Conservation (phyloP, 2,329 filamentous ascomycete genomes). For the Periglandula ipomoeae region DNA sequence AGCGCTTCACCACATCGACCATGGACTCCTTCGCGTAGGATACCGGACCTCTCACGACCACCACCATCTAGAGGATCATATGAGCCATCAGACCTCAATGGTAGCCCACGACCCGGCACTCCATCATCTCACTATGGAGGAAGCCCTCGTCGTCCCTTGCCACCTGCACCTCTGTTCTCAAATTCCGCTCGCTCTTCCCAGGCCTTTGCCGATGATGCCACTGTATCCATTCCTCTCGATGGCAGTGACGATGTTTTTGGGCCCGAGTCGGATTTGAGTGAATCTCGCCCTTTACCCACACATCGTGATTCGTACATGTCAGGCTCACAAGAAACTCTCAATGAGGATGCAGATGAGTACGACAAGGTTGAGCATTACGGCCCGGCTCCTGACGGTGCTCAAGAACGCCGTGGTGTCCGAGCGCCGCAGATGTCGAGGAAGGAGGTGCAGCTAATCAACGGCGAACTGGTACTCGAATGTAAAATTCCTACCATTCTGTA, state of each 20-base stretch:
- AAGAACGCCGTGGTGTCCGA: conserved; percentile 78
- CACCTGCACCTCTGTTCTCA: conserved; percentile 79
- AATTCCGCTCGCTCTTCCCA: conserved; percentile 39
- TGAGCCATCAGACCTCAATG: conserved; percentile 82
- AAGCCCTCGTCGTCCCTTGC: conserved; percentile 77
- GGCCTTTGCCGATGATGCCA: conserved; percentile 56
- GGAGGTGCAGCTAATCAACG: conserved; percentile 93
- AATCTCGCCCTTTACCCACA: conserved; percentile 40
- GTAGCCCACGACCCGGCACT: conserved; percentile 81
- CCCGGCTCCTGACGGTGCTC: conserved; percentile 75
- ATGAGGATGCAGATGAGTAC: conserved; percentile 32
- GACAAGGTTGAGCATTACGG: conserved; percentile 74
- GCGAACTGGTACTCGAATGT: conserved; percentile 93
- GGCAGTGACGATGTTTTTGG: conserved; percentile 68
- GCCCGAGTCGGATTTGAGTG: conserved; percentile 44
- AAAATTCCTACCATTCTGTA: conserved; percentile 98
- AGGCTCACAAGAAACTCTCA: conserved; percentile 44
- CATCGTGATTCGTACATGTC: conserved; percentile 48
- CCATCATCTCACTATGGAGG: conserved; percentile 83
- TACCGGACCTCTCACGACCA: conserved; percentile 58
- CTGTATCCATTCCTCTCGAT: conserved; percentile 61
- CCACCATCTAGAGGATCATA: conserved; percentile 64
- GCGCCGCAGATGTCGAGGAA: conserved; percentile 84
- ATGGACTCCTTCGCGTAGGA: conserved; percentile 45
- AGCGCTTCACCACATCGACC: conserved; percentile 42